Percentiles rank a stretch among this genome's conserved stretches.
Evolutionary conservation across 1,284 basidiomycete species (phyloP).

Genomic region (Ceratobasidium papillatum): DNA sequence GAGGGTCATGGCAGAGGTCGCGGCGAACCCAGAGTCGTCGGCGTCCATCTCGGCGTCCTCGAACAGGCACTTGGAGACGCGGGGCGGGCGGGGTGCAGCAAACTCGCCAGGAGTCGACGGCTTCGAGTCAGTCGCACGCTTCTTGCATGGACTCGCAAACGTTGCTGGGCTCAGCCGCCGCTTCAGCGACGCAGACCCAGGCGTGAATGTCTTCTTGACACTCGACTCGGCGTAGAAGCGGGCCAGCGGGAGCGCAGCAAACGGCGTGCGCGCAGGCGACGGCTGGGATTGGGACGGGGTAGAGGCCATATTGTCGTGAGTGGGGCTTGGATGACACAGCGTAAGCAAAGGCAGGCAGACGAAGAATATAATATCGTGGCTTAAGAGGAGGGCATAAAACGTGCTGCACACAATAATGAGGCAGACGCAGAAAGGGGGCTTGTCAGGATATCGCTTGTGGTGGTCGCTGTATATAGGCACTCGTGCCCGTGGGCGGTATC

Average conservation of each 20-base stretch:
- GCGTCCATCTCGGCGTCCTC: conserved; percentile 38
- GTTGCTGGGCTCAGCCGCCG: conserved; percentile 18
- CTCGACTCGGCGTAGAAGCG: conserved; percentile 27
- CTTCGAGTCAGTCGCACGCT: conserved; percentile 22
- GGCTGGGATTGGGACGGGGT: no score
- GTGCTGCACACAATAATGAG: conserved; percentile 26
- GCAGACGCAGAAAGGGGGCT: conserved; percentile 35
- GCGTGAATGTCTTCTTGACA: conserved; percentile 33
- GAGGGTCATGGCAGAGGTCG: conserved; percentile 32
- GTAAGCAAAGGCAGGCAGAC: conserved; percentile 12
- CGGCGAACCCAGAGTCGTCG: conserved; percentile 33
- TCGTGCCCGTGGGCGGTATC: conserved; percentile 13
- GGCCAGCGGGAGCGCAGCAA: conserved; percentile 32
- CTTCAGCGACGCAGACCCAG: conserved; percentile 36
- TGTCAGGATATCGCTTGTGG: conserved; percentile 21
- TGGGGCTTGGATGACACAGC: conserved; percentile 26
- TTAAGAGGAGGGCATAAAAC: conserved; percentile 39
- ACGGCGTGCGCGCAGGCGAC: conserved; percentile 21
- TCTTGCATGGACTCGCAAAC: conserved; percentile 38
- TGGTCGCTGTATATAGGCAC: conserved; percentile 33
- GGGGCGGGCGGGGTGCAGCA: conserved; percentile 22
- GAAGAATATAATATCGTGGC: conserved; percentile 29
- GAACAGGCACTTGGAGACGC: conserved; percentile 31
- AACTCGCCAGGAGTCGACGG: conserved; percentile 37
- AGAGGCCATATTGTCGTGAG: conserved; percentile 39